A percentile compares a stretch with the other conserved stretches of the same genome.
phyloP scores from a whole-genome alignment of 192 early-diverging fungal species.

The Backusella tuberculispora region DNA sequence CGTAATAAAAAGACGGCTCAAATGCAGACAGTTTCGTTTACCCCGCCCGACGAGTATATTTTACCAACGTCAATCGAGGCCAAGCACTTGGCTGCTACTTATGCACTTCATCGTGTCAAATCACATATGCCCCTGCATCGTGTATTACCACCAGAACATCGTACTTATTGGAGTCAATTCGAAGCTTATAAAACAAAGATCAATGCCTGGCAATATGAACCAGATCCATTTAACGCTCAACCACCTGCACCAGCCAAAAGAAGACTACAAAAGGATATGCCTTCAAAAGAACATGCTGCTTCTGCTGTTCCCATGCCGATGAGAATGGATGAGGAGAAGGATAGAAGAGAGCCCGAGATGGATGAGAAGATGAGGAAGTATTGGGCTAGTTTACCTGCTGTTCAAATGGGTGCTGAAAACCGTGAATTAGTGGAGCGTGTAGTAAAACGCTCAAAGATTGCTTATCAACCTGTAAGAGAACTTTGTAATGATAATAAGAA shows the following conservation, averaged over 20 bases:
- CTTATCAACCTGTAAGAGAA: conserved; percentile 23
- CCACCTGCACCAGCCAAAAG: conserved; percentile 38
- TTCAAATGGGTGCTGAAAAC: conserved; percentile 67
- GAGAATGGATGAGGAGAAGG: conserved; percentile 44
- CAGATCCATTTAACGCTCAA: conserved; percentile 80
- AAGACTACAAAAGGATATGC: conserved; percentile 31
- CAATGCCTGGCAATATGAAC: conserved; percentile 62
- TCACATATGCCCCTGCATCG: conserved; percentile 71
- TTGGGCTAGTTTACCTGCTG: conserved; percentile 67
- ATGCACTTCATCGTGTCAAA: conserved; percentile 74
- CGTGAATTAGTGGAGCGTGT: conserved; percentile 66
- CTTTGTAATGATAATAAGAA: not conserved
- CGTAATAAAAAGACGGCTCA: conserved; percentile 63
- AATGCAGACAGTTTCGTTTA: conserved; percentile 51
- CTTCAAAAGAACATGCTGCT: conserved; percentile 31
- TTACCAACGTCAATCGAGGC: conserved; percentile 62
- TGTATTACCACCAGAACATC: conserved; percentile 74
- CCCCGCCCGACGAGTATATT: conserved; percentile 46
- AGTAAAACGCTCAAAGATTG: conserved; percentile 48
- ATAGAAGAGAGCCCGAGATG: conserved; percentile 39
- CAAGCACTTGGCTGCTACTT: conserved; percentile 76
- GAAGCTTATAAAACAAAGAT: conserved; percentile 57
- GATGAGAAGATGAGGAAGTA: conserved; percentile 49
- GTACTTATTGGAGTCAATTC: conserved; percentile 73
- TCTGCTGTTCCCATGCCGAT: conserved; percentile 40